Conservation (phyloP, 306 rosid species). For the Prunus mira region DNA sequence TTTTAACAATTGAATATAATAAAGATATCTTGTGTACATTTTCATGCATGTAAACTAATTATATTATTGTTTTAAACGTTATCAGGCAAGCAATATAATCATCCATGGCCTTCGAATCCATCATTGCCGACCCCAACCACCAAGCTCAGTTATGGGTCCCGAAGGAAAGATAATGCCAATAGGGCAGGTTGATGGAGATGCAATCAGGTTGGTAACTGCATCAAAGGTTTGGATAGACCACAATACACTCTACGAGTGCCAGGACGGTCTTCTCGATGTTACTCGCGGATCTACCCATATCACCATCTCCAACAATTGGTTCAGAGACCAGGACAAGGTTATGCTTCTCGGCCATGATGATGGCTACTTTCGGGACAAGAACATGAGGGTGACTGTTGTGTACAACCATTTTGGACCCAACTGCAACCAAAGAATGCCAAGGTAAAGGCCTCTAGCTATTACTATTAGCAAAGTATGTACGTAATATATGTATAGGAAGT, state of each 20-base stretch:
- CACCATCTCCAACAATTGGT: constrained; percentile 48
- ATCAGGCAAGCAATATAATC: constrained; percentile 30
- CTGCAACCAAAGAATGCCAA: constrained; percentile 51
- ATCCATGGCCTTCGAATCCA: constrained; percentile 44
- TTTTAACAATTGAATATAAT: too few relatives aligned
- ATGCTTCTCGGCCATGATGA: constrained; percentile 52
- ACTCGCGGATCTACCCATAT: constrained; percentile 41
- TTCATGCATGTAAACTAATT: too few relatives aligned
- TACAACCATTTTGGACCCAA: constrained; percentile 50
- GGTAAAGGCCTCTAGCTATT: constrained; percentile 12
- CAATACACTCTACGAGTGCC: constrained; percentile 35
- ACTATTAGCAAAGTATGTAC: too few relatives aligned
- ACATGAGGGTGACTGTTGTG: constrained; percentile 37
- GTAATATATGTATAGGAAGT: too few relatives aligned
- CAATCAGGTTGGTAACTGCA: constrained; percentile 31
- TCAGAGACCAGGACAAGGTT: constrained; percentile 43
- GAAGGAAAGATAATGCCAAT: constrained; percentile 14
- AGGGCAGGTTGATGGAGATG: constrained; percentile 43
- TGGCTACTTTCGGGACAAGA: constrained; percentile 28
- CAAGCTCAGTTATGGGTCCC: constrained; percentile 30
- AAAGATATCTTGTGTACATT: too few relatives aligned
- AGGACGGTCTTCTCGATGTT: constrained; percentile 43
- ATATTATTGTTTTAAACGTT: too few relatives aligned
- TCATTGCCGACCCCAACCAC: constrained; percentile 35
- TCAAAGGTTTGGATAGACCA: constrained; percentile 51